phyloP scores from a whole-genome alignment of 2,329 filamentous ascomycete genomes.

The Claviceps cyperi region DNA sequence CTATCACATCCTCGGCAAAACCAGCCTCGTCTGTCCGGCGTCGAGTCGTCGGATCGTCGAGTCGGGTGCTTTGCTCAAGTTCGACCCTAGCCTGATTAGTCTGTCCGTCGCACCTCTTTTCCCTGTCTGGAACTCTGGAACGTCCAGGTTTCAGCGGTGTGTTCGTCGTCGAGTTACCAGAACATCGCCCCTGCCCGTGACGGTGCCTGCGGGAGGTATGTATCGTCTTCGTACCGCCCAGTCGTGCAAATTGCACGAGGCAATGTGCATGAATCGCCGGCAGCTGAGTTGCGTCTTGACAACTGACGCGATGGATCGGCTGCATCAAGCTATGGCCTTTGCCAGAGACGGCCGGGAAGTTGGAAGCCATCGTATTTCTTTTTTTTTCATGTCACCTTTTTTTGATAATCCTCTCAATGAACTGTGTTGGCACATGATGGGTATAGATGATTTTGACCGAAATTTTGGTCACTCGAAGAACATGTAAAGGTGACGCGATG shows the following conservation, averaged over 20 bases:
- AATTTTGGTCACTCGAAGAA: too few species aligned
- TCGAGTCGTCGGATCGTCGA: not conserved
- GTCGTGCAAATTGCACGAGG: slow-evolving; percentile 4
- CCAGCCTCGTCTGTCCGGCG: not conserved
- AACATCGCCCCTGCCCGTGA: too few species aligned
- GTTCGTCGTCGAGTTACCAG: not conserved
- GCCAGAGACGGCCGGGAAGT: not conserved
- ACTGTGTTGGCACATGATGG: not conserved
- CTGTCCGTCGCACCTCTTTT: not conserved
- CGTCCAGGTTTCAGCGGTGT: not conserved
- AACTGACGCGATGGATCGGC: slow-evolving; percentile 4
- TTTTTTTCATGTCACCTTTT: not conserved
- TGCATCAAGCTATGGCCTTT: not conserved
- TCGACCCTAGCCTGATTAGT: not conserved
- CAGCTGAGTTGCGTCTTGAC: slow-evolving; percentile 3
- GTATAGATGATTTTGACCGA: too few species aligned
- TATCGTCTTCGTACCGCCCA: not conserved
- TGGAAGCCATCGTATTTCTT: not conserved
- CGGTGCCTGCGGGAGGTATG: too few species aligned
- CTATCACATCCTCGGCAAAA: not conserved
- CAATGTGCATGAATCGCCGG: slow-evolving; percentile 6
- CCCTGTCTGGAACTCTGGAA: not conserved
- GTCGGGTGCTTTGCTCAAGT: not conserved
- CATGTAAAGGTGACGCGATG: too few species aligned
- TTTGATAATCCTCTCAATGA: not conserved